Evolutionary conservation across 306 rosid species (phyloP).

Genomic region (Inga leiocalycina): DNA sequence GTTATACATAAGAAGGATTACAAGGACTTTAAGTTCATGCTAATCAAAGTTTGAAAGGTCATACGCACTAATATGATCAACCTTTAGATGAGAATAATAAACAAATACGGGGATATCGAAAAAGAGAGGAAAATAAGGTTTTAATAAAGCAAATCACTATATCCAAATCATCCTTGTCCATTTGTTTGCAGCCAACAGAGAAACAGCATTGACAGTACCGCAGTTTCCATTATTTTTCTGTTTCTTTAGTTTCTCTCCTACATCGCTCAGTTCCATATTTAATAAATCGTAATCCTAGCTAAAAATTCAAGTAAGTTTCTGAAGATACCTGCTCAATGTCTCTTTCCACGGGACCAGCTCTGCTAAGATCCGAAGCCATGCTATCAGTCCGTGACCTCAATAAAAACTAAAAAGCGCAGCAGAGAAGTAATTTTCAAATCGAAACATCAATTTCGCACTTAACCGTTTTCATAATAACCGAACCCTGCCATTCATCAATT

Average conservation of each 20-base stretch:
- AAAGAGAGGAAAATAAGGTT: background rate
- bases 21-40: background rate
- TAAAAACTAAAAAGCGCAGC: constrained; percentile 18
- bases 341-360: constrained; percentile 74
- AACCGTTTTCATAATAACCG: constrained; percentile 53
- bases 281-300: background rate
- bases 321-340: constrained; percentile 74
- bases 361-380: constrained; percentile 76
- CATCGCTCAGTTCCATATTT: background rate
- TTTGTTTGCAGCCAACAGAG: background rate
- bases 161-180: constrained; percentile 14
- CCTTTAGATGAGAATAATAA: background rate
- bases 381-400: constrained; percentile 64
- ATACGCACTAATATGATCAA: background rate
- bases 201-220: background rate
- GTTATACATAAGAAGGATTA: too few relatives aligned
- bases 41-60: background rate
- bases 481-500: constrained; percentile 50
- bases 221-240: background rate
- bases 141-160: background rate
- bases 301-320: constrained; percentile 9
- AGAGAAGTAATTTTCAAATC: constrained; percentile 44
- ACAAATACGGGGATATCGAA: background rate
- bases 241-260: background rate
- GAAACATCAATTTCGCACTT: constrained; percentile 40